Evolutionary conservation across 2,329 filamentous ascomycete species (phyloP).

Genomic region (Neonectria magnoliae): DNA sequence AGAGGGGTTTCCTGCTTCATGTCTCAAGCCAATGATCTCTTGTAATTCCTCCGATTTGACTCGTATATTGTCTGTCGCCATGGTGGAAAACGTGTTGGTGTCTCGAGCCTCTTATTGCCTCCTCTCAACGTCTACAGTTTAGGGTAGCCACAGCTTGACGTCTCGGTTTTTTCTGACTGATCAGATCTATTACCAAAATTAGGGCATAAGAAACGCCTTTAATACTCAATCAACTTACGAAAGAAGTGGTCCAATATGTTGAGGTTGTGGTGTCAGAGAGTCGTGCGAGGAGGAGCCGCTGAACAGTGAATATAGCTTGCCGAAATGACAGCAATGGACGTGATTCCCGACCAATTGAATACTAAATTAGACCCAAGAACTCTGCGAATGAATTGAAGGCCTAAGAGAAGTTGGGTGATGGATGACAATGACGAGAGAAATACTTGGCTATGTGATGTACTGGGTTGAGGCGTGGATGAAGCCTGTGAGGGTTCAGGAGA

Average conservation of each 20-base stretch:
- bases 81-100: neutral
- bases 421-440: neutral
- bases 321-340: neutral
- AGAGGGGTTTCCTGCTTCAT: no score
- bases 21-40: neutral
- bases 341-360: neutral
- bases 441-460: neutral
- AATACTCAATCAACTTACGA: neutral
- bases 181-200: neutral
- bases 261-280: neutral
- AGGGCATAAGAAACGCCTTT: neutral
- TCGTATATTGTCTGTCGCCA: neutral
- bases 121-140: neutral
- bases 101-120: neutral
- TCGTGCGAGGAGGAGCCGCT: no score
- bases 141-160: neutral
- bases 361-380: neutral
- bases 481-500: neutral
- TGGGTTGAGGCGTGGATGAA: neutral
- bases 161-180: neutral
- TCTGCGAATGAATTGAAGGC: neutral
- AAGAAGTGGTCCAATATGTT: neutral
- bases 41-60: neutral
- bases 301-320: neutral
- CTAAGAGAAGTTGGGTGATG: neutral